Evolutionary conservation across 371 early-diverging fungal genomes (phyloP).

Genomic region (Catenaria anguillulae): DNA sequence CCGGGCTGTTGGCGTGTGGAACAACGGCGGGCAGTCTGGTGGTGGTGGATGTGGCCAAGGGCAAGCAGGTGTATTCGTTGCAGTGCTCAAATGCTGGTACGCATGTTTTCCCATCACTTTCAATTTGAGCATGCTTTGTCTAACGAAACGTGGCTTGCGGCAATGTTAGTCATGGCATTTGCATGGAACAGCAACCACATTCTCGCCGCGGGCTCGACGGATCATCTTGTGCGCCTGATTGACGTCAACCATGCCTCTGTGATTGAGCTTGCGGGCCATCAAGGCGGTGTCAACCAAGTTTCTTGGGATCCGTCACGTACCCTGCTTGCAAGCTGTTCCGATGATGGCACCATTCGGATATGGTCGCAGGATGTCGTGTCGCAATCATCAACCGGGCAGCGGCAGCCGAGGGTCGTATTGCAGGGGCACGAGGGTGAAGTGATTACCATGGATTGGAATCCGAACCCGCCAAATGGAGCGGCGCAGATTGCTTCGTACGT

Average conservation of each 20-base stretch:
- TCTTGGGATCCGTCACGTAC: background rate
- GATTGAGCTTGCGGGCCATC: background rate
- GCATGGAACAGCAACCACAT: background rate
- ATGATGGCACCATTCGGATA: background rate
- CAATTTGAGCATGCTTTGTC: too few relatives aligned
- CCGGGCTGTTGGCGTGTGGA: background rate
- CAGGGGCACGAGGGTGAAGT: slow-evolving; percentile 1
- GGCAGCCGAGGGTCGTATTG: too few relatives aligned
- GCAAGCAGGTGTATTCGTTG: background rate
- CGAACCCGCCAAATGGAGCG: background rate
- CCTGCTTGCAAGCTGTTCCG: background rate
- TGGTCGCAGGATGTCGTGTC: background rate
- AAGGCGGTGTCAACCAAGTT: background rate
- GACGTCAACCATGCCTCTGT: background rate
- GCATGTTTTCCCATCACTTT: too few relatives aligned
- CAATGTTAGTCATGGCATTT: background rate
- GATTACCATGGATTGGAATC: background rate
- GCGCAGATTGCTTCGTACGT: background rate
- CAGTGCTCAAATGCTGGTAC: too few relatives aligned
- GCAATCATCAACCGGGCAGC: too few relatives aligned
- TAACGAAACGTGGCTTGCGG: too few relatives aligned
- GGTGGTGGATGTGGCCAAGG: background rate
- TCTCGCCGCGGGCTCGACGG: background rate
- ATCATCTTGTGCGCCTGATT: background rate
- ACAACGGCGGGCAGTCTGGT: background rate